Evolutionary conservation across 768 basidiomycete genomes (phyloP).

Genomic region (Tulasnella sp.): DNA sequence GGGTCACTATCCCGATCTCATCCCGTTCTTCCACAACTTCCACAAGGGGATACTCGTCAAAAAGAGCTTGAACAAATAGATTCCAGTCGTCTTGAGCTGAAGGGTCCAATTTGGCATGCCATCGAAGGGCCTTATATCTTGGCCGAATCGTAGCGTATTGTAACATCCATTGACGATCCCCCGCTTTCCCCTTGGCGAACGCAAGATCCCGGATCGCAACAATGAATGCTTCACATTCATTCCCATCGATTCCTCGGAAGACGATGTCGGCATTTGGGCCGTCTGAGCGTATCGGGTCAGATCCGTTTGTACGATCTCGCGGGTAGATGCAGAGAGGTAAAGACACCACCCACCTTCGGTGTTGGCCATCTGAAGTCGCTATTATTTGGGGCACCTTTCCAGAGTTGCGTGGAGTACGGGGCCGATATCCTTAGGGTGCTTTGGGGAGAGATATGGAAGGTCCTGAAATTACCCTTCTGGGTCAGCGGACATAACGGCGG

Average conservation of each 20-base stretch:
- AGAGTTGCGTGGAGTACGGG: no score
- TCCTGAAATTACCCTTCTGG: no score
- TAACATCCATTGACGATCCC: constrained; percentile 3
- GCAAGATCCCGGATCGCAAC: background rate
- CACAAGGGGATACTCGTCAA: background rate
- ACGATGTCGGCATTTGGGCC: background rate
- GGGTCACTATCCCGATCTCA: background rate
- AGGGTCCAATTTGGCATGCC: background rate
- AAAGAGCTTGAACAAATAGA: background rate
- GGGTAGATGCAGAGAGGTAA: background rate
- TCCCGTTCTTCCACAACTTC: background rate
- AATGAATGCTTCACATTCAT: background rate
- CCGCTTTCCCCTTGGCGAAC: background rate
- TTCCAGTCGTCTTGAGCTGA: background rate
- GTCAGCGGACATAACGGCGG: no score
- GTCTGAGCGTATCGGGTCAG: background rate
- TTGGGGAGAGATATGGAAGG: no score
- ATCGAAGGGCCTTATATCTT: background rate
- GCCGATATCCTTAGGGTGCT: no score
- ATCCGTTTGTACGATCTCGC: background rate
- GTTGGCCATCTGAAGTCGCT: background rate
- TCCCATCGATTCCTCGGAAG: background rate
- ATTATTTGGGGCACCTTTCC: background rate
- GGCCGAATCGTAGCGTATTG: background rate
- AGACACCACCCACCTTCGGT: background rate